A percentile compares a stretch with the other conserved stretches of the same genome.
Conservation (phyloP, 2,329 filamentous ascomycete genomes). For the Hysterium pulicare region DNA sequence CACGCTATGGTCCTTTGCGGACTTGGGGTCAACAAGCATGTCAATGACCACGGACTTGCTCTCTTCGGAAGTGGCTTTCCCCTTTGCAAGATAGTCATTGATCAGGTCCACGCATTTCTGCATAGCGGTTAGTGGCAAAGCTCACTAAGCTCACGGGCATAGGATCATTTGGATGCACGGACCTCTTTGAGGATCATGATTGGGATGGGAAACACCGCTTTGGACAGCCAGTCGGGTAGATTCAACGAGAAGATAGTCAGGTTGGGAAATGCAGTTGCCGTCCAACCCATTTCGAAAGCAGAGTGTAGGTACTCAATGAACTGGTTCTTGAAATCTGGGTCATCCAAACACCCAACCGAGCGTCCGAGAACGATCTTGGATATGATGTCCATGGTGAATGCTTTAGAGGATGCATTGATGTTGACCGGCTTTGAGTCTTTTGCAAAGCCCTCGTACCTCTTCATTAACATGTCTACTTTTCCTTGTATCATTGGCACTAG, state of each 20-base stretch:
- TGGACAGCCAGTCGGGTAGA: too few relatives aligned
- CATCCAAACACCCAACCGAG: constrained; percentile 6
- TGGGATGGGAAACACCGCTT: too few relatives aligned
- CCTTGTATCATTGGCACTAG: constrained; percentile 7
- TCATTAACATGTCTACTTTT: constrained; percentile 9
- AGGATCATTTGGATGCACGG: too few relatives aligned
- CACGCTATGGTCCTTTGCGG: constrained; percentile 8
- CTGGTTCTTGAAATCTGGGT: constrained; percentile 8
- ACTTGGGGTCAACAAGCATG: constrained; percentile 7
- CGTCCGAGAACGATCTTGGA: constrained; percentile 10
- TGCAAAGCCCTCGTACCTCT: constrained; percentile 5
- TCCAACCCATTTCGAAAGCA: constrained; percentile 11
- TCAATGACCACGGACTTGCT: constrained; percentile 9
- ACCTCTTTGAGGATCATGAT: constrained; percentile 9
- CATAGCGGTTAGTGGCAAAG: background rate
- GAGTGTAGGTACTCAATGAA: constrained; percentile 9
- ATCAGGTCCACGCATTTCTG: constrained; percentile 7
- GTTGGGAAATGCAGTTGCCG: too few relatives aligned
- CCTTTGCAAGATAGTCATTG: constrained; percentile 6
- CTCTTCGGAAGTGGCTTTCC: background rate
- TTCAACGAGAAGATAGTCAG: too few relatives aligned
- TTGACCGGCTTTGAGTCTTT: constrained; percentile 6
- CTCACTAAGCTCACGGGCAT: too few relatives aligned
- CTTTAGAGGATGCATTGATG: constrained; percentile 7
- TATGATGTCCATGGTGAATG: constrained; percentile 12